These are phyloP conservation scores for Phlegmacium glaucopus DNA, from an alignment of 768 basidiomycete genomes.

Conservation along the genomic window DNA sequence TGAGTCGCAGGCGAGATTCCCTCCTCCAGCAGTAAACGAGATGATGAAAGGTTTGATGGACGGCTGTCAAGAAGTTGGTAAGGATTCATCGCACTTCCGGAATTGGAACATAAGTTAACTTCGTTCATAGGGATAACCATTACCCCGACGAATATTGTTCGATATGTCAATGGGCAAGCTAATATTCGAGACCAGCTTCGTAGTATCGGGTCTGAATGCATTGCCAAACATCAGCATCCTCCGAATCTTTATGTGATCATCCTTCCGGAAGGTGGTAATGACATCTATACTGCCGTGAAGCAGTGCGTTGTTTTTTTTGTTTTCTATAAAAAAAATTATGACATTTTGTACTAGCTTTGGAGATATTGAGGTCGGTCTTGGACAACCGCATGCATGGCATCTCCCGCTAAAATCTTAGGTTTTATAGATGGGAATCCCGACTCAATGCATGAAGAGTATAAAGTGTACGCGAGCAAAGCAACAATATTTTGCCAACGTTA, in stretches of 20 bases:
- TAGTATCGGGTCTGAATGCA: slow-evolving; percentile 46
- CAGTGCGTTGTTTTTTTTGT: slow-evolving; percentile 51
- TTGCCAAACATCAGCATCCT: slow-evolving; percentile 32
- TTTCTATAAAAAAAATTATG: too few relatives aligned
- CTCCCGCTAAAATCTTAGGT: background rate
- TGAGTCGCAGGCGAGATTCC: slow-evolving; percentile 59
- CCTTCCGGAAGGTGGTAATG: slow-evolving; percentile 71
- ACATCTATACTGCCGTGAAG: slow-evolving; percentile 76
- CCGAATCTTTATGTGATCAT: slow-evolving; percentile 65
- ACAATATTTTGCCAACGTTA: slow-evolving; percentile 82
- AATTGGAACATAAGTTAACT: background rate
- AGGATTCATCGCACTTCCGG: slow-evolving; percentile 19
- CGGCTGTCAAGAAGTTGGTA: slow-evolving; percentile 57
- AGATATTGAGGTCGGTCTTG: slow-evolving; percentile 40
- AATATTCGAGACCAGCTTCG: slow-evolving; percentile 50
- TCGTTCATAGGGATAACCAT: slow-evolving; percentile 55
- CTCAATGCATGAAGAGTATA: slow-evolving; percentile 68
- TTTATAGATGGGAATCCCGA: slow-evolving; percentile 64
- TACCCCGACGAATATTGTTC: slow-evolving; percentile 39
- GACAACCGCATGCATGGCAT: background rate
- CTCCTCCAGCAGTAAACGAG: slow-evolving; percentile 40
- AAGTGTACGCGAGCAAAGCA: slow-evolving; percentile 67
- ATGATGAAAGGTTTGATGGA: slow-evolving; percentile 52
- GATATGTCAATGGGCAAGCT: slow-evolving; percentile 58
- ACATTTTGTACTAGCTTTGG: slow-evolving; percentile 52